phyloP scores from a whole-genome alignment of 1,284 basidiomycete genomes.

The Cutaneotrichosporon spelunceum region DNA sequence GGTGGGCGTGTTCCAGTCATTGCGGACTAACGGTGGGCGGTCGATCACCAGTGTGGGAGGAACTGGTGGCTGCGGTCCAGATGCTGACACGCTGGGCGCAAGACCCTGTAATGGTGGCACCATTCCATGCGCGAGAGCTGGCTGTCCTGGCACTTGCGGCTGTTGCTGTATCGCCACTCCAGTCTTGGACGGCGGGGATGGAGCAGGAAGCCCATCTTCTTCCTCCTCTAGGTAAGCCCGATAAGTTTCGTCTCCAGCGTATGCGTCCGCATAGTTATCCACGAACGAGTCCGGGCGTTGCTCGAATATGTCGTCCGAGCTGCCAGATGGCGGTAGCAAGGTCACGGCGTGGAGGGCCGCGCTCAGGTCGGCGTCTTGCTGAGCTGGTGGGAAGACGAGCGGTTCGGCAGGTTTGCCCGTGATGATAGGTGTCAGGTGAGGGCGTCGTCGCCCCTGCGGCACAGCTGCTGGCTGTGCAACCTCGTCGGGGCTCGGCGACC shows the following conservation, averaged over 20 bases:
- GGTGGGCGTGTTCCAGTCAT: conserved; percentile 31
- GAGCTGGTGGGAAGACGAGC: conserved; percentile 43
- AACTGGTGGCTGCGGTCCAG: conserved; percentile 21
- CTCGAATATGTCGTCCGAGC: conserved; percentile 15
- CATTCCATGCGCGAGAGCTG: conserved; percentile 37
- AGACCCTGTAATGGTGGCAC: conserved; percentile 31
- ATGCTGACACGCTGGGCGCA: conserved; percentile 21
- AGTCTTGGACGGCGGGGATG: background rate
- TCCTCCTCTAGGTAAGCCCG: background rate
- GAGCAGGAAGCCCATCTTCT: background rate
- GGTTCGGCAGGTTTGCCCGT: conserved; percentile 21
- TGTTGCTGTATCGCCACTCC: conserved; percentile 2
- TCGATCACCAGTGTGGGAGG: conserved; percentile 26
- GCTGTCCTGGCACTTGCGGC: conserved; percentile 6
- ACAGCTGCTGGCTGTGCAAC: conserved; percentile 2
- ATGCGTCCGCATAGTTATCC: conserved; percentile 6
- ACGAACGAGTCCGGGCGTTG: background rate
- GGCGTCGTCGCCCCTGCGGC: conserved; percentile 22
- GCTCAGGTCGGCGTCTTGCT: conserved; percentile 33
- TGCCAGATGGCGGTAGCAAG: background rate
- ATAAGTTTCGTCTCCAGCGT: conserved; percentile 1
- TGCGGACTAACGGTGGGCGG: conserved; percentile 33
- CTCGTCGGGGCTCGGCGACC: conserved; percentile 37
- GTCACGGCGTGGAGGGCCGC: conserved; percentile 21
- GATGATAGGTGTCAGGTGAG: conserved; percentile 23